Base-by-base conservation (phyloP, 768 basidiomycete genomes). In the Trametes gibbosa region DNA sequence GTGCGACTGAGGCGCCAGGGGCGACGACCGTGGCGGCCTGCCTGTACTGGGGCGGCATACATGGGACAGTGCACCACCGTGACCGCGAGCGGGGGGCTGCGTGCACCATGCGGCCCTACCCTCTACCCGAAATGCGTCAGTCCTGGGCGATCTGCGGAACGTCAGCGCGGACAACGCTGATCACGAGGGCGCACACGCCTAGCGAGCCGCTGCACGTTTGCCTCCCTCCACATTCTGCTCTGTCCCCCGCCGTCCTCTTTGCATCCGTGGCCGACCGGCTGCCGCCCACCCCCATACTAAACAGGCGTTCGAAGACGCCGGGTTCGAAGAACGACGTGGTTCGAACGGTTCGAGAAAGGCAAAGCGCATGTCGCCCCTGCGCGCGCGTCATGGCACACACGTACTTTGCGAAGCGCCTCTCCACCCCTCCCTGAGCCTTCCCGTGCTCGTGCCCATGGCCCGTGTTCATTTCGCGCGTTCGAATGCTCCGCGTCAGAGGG, bases 141-240 rank as follows among this genome's bases (percentile, higher is more conserved):
- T 54, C 52, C 46, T 21, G 47, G 50, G 49, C 47, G 59, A 60
- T 60, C 59, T 50, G 59, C 59, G 59, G 25, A 46, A 50, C 32
- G 59, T 54, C 47, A 47, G 50, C 58, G 17, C 43, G 13, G 47
- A 41, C 53, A 43, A 54, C 53, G 59, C 59, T 54, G 59, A 55
- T 54, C 59, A 43, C 52, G 48, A 24, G 47, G 59, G 45, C 32
- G 37, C 29, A 32, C 29, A 32, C 48, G 48, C 32, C 25, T 29
- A 47, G 40, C 46, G 42, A 24, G 34, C 39, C 41, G 53, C 25
- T 49, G 55, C 59, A 60, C 40, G 59, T 60, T 54, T 41, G 32
- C 32, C 47, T 32, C 25, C 35, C 27, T 19, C 9, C 13, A 14
- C 29, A 10, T 32, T 10, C 29, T 32, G n/a, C 29, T 32, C 29